phyloP scores from a whole-genome alignment of 1,284 basidiomycete genomes.

The Cryptococcus sp. region DNA sequence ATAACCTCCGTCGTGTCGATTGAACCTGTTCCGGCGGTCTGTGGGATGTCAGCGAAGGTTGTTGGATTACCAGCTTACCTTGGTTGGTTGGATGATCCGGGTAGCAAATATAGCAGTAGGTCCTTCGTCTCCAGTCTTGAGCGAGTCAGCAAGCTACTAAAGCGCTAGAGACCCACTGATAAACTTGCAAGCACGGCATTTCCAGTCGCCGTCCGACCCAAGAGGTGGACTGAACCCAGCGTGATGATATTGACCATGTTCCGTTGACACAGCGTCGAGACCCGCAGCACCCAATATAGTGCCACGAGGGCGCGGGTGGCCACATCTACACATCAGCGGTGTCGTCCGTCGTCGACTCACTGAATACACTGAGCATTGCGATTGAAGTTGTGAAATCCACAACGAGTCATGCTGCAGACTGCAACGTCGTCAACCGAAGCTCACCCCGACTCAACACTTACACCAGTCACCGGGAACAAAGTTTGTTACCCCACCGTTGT shows the following conservation, averaged over 20 bases:
- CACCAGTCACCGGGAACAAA: constrained; percentile 20
- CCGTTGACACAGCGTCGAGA: not conserved
- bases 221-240: constrained; percentile 9
- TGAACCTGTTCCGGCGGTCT: too few species aligned
- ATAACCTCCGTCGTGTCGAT: not conserved
- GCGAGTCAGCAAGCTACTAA: not conserved
- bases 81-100: constrained; percentile 17
- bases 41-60: not conserved
- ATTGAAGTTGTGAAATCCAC: constrained; percentile 20
- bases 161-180: constrained; percentile 10
- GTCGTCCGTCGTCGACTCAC: constrained; percentile 9
- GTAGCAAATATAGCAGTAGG: constrained; percentile 12
- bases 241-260: not conserved
- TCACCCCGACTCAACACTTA: constrained; percentile 1
- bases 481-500: too few species aligned
- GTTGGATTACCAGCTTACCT: constrained; percentile 2
- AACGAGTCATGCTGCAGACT: constrained; percentile 11
- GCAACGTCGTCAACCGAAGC: not conserved
- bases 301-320: constrained; percentile 13
- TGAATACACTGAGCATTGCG: constrained; percentile 15
- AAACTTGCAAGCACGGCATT: constrained; percentile 16
- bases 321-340: constrained; percentile 5
- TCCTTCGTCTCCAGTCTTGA: constrained; percentile 15
- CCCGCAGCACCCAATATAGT: not conserved
- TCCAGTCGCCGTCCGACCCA: constrained; percentile 18